phyloP scores from a whole-genome alignment of 176 grass and related monocot genomes.

The Tillandsia leiboldiana region DNA sequence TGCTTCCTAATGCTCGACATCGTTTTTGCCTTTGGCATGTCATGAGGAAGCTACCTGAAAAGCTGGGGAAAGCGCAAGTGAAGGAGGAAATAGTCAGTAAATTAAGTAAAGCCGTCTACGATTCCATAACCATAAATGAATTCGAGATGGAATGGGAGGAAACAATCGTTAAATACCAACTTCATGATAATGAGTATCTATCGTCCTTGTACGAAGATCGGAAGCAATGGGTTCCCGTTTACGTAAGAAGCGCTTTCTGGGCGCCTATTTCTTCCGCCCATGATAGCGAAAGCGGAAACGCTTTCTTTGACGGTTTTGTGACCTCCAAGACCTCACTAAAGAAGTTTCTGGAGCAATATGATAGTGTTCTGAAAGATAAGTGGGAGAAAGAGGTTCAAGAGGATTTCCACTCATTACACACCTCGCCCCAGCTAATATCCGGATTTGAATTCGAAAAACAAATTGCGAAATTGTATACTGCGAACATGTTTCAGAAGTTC shows the following conservation, averaged over 20 bases:
- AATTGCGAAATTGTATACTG: conserved; percentile 4
- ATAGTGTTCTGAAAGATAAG: neutral
- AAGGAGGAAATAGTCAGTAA: conserved; percentile 1
- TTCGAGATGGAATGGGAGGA: conserved; percentile 2
- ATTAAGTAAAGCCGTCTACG: neutral
- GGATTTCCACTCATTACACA: neutral
- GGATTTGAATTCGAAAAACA: conserved; percentile 11
- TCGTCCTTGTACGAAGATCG: conserved; percentile 5
- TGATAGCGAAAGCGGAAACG: neutral
- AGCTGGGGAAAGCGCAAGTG: neutral
- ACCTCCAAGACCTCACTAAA: neutral
- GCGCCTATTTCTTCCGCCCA: neutral
- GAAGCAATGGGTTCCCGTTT: conserved; percentile 6
- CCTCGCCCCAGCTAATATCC: conserved; percentile 1
- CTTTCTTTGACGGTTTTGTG: conserved; percentile 6
- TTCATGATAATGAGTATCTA: conserved; percentile 7
- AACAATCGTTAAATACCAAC: neutral
- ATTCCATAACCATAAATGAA: conserved; percentile 4
- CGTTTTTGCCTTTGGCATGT: conserved; percentile 7
- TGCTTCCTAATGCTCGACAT: conserved; percentile 2
- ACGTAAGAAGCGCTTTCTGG: neutral
- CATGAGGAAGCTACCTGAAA: conserved; percentile 7
- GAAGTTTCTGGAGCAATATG: conserved; percentile 6
- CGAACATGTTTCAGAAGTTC: conserved; percentile 5
- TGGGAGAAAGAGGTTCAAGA: conserved; percentile 1